Base-by-base conservation (phyloP, 768 basidiomycete genomes). In the Sutorius australiensis region DNA sequence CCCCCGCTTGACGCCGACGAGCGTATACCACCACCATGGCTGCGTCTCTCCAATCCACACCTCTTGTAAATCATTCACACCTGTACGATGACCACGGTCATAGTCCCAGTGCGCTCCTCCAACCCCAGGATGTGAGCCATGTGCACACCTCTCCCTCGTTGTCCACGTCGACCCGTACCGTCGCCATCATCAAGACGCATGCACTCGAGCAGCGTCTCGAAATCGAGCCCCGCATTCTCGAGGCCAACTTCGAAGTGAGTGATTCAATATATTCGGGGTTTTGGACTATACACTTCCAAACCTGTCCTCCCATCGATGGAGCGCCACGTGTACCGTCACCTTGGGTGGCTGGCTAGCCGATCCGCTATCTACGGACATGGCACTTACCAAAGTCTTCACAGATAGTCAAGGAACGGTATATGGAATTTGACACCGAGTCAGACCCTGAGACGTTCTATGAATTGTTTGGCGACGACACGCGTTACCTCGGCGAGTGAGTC, bases 371-470 rank as follows among this genome's bases (percentile, higher is more conserved):
- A 45, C 52, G 37, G 56, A 44, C 50, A 38, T 48, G 53, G n/a
- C 31, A 49, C 50, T 62, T 34, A 68, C 52, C n/a, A 17, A 50
- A 34, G 19, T 55, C 54, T 50, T 8, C 56, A 30, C 66, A 87
- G 87, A 89, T 92, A 62, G 82, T 89, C 53, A 92, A 92, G 69
- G 91, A 92, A 68, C 74, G 91, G 17, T 89, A 90, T 68, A 89
- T 93, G 86, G 88, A 89, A 58, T 92, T 93, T 61, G 89, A 92
- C 63, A 79, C 82, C 14, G 90, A 92, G 62, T 80, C 84, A 12
- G 89, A 92, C 59, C 87, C 87, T 24, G 90, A 90, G 31, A 81
- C 83, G 1, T 75, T 91, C 48, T 84, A 81, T 49, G 89, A 91
- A 61, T 72, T 92, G 34, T 92, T 93, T 64, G 89, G 89, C 14